Percentiles rank a stretch among this genome's conserved stretches.
phyloP scores from a whole-genome alignment of 768 basidiomycete genomes.

The Boletales sp. region DNA sequence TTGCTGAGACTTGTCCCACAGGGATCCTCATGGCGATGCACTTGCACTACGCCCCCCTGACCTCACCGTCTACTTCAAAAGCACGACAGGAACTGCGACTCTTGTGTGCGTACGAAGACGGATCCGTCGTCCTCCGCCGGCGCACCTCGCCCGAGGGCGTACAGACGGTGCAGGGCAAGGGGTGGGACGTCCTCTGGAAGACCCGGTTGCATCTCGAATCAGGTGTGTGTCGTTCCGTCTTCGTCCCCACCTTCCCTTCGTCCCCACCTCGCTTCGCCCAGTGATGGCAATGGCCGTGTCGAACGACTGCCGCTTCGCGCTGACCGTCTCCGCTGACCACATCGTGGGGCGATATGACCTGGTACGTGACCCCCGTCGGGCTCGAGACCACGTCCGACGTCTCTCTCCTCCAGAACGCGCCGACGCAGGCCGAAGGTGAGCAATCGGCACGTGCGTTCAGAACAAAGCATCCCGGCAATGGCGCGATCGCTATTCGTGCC shows the following conservation, averaged over 20 bases:
- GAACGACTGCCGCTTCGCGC: slow-evolving; percentile 50
- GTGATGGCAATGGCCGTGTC: slow-evolving; percentile 88
- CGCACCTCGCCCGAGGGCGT: slow-evolving; percentile 38
- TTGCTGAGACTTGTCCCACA: too few species aligned
- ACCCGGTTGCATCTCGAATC: slow-evolving; percentile 68
- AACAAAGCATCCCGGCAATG: slow-evolving; percentile 80
- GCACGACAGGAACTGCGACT: slow-evolving; percentile 49
- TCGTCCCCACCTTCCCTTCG: not conserved
- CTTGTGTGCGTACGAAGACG: slow-evolving; percentile 81
- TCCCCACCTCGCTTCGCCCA: slow-evolving; percentile 21
- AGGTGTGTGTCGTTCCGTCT: slow-evolving; percentile 38
- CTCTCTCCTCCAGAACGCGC: slow-evolving; percentile 1
- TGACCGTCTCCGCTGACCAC: slow-evolving; percentile 87
- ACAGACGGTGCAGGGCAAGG: slow-evolving; percentile 58
- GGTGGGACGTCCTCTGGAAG: slow-evolving; percentile 73
- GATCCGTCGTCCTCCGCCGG: slow-evolving; percentile 69
- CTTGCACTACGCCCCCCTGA: slow-evolving; percentile 41
- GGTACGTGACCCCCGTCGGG: slow-evolving; percentile 31
- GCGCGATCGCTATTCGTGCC: slow-evolving; percentile 66
- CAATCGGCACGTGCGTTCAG: slow-evolving; percentile 37
- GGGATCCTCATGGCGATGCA: slow-evolving; percentile 91
- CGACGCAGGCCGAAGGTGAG: slow-evolving; percentile 14
- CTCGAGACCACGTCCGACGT: not conserved
- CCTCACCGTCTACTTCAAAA: slow-evolving; percentile 31
- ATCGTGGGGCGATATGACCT: slow-evolving; percentile 61